Evolutionary conservation across 768 basidiomycete genomes (phyloP), one percentile per base, ranked within the genome.

Genomic region (Myochromella boudieri): DNA sequence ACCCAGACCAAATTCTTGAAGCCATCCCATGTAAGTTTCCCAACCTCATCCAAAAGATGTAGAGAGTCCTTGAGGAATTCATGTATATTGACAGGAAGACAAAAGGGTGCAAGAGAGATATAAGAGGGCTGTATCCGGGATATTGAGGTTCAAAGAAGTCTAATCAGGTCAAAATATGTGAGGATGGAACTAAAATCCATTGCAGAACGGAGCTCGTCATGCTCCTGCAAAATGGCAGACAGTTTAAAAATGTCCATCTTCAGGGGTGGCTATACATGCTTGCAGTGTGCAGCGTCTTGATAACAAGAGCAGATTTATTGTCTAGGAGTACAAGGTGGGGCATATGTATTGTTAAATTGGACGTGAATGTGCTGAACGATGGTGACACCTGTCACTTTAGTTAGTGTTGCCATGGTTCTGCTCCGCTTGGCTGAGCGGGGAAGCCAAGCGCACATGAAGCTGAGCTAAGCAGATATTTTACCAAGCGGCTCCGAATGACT

Each of bases 181-280:
- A 6, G 5, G 14, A 33, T 33, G 17, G 6, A 11, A 4, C 12
- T 15, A 33, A 6, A 33, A 14, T 33, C 32, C 12, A 33, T 14
- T 5, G 32, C 32, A 33, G 32, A 11, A 14, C 14, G 14, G 32
- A 33, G 32, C 14, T 6, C 5, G 17, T 11, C 4, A 20, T 37
- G 37, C 5, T 18, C 37, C 17, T 20, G 24, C 33, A 44, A 21
- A 21, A 36, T 11, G 15, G 33, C 31, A 36, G 15, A 29, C 17
- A 49, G 12, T 21, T 44, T 34, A 20, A n/a, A 15, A 22, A 48
- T 28, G 51, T 34, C 29, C 32, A 24, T 42, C 43, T n/a, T n/a
- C n/a, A n/a, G n/a, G n/a, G n/a, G n/a, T n/a, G n/a, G n/a, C n/a
- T n/a, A n/a, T n/a, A n/a, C n/a, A n/a, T n/a, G n/a, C n/a, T n/a